Evolutionary conservation across 176 grass and related monocot genomes (phyloP).

Genomic region (Otatea glauca): DNA sequence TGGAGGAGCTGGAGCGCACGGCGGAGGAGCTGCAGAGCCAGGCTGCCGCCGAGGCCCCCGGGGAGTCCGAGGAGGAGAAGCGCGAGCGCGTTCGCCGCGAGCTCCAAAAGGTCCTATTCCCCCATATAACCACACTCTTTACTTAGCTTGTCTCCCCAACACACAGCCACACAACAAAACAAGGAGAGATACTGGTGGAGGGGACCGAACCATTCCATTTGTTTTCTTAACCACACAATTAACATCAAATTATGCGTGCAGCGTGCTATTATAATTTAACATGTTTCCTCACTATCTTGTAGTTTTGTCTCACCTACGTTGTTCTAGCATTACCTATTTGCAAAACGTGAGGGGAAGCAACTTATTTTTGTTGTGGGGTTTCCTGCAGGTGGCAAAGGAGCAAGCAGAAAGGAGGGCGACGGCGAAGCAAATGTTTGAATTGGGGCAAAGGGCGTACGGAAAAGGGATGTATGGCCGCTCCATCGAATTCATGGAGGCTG

Average conservation of each 20-base stretch:
- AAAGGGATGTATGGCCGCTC: slow-evolving; percentile 90
- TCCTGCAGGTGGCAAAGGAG: slow-evolving; percentile 85
- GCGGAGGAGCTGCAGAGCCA: slow-evolving; percentile 80
- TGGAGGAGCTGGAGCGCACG: slow-evolving; percentile 85
- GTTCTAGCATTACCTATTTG: not conserved
- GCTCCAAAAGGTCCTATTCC: slow-evolving; percentile 70
- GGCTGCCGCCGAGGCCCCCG: slow-evolving; percentile 60
- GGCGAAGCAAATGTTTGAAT: slow-evolving; percentile 89
- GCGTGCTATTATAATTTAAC: not conserved
- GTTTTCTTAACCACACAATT: no score
- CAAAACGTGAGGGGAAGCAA: not conserved
- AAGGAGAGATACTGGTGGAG: no score
- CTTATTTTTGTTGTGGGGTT: not conserved
- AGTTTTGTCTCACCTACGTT: not conserved
- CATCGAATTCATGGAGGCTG: slow-evolving; percentile 86
- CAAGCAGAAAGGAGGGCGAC: slow-evolving; percentile 85
- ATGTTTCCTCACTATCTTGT: not conserved
- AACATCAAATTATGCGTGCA: no score
- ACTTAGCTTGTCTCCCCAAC: not conserved
- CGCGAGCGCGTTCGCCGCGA: slow-evolving; percentile 86
- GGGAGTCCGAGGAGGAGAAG: slow-evolving; percentile 94
- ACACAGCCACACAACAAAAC: no score
- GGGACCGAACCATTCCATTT: no score
- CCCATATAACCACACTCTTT: not conserved
- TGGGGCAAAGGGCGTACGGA: slow-evolving; percentile 88